Conservation (phyloP, 1,284 basidiomycete species). For the Ceratobasidium sp. region DNA sequence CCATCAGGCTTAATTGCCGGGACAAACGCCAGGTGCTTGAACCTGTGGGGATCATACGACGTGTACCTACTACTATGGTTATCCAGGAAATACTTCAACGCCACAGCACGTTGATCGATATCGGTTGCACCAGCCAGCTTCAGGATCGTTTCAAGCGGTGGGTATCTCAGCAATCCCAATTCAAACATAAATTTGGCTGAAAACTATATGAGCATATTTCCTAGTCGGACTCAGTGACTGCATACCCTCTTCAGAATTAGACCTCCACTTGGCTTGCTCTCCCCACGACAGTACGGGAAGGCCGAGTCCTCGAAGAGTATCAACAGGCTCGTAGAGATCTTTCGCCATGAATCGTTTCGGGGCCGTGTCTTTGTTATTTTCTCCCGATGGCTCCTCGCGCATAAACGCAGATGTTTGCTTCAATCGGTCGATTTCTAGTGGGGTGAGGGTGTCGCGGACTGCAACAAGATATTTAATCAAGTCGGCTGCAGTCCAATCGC, state of each 20-base stretch:
- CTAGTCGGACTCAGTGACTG: slow-evolving; percentile 22
- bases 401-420: slow-evolving; percentile 84
- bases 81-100: slow-evolving; percentile 81
- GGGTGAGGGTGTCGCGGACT: slow-evolving; percentile 73
- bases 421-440: slow-evolving; percentile 75
- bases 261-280: slow-evolving; percentile 74
- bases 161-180: slow-evolving; percentile 78
- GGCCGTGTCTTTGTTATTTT: slow-evolving; percentile 49
- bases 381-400: slow-evolving; percentile 57
- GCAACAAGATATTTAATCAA: slow-evolving; percentile 91
- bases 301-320: slow-evolving; percentile 73
- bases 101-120: slow-evolving; percentile 57
- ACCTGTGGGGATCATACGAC: slow-evolving; percentile 65
- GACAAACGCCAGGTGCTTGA: slow-evolving; percentile 74
- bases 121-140: slow-evolving; percentile 68
- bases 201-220: slow-evolving; percentile 17
- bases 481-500: slow-evolving; percentile 79
- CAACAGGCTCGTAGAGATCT: slow-evolving; percentile 85
- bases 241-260: slow-evolving; percentile 83
- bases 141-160: slow-evolving; percentile 73
- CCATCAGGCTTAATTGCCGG: slow-evolving; percentile 68
- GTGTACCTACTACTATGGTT: slow-evolving; percentile 69
- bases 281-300: slow-evolving; percentile 92
- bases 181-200: slow-evolving; percentile 83
- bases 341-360: slow-evolving; percentile 63